Conservation (phyloP, 805 yeast genomes). For the Sugiyamaella qingdaonensis region DNA sequence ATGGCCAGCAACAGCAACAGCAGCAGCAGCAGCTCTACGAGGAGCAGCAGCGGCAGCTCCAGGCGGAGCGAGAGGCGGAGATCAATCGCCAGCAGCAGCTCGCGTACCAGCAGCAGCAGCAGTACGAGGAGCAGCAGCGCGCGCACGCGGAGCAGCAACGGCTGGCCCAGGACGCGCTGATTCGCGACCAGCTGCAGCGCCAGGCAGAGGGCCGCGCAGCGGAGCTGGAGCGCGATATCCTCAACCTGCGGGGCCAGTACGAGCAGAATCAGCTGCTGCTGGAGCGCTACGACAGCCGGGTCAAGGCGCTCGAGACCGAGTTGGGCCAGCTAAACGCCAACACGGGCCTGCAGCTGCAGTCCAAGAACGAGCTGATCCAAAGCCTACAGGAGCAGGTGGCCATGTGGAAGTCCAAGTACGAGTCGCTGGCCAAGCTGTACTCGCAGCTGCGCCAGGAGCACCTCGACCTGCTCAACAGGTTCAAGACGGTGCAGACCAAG, state of each 20-base stretch:
- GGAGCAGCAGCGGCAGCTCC: constrained; percentile 56
- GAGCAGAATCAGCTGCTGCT: constrained; percentile 80
- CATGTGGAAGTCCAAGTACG: constrained; percentile 83
- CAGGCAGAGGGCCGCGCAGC: constrained; percentile 77
- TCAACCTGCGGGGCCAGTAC: constrained; percentile 71
- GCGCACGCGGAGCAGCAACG: constrained; percentile 65
- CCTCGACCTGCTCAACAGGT: constrained; percentile 67
- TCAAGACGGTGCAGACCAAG: constrained; percentile 77
- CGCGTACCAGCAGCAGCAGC: constrained; percentile 63
- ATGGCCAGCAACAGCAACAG: constrained; percentile 40
- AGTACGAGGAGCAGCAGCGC: constrained; percentile 70
- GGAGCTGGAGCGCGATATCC: constrained; percentile 75
- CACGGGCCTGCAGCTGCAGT: constrained; percentile 65
- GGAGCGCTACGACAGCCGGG: constrained; percentile 83
- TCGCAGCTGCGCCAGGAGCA: constrained; percentile 92
- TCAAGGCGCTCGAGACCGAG: constrained; percentile 75
- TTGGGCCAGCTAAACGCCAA: constrained; percentile 54
- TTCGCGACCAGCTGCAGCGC: constrained; percentile 62
- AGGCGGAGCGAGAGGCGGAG: constrained; percentile 61
- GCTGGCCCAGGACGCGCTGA: constrained; percentile 63
- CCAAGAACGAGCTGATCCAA: constrained; percentile 69
- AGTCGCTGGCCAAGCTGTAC: constrained; percentile 81
- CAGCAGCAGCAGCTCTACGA: constrained; percentile 49
- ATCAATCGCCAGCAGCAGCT: constrained; percentile 62
- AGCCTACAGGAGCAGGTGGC: constrained; percentile 68